Conservation (phyloP, 805 yeast genomes). For the Candida adriatica region DNA sequence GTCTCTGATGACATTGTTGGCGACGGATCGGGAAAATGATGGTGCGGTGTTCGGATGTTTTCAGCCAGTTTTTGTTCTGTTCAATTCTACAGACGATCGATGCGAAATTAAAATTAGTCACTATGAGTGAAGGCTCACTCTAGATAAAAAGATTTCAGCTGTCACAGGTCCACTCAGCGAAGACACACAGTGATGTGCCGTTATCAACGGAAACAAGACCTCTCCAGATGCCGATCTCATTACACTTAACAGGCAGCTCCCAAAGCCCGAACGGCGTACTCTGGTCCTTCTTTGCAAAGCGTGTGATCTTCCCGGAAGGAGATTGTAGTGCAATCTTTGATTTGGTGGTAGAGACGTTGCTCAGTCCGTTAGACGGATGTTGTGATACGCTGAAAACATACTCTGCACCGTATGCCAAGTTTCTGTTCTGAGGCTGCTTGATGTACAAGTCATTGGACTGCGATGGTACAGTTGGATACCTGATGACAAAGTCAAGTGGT, state of each 20-base stretch:
- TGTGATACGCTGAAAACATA: slow-evolving; percentile 62
- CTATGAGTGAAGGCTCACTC: too few species aligned
- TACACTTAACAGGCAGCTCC: slow-evolving; percentile 52
- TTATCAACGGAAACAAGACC: slow-evolving; percentile 75
- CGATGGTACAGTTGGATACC: slow-evolving; percentile 66
- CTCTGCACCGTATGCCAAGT: slow-evolving; percentile 46
- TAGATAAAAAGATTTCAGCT: too few species aligned
- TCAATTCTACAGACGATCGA: background rate
- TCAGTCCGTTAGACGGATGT: slow-evolving; percentile 27
- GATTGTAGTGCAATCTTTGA: slow-evolving; percentile 66
- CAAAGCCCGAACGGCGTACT: slow-evolving; percentile 45
- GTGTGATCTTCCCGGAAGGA: slow-evolving; percentile 75
- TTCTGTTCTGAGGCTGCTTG: slow-evolving; percentile 73
- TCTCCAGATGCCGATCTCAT: slow-evolving; percentile 77
- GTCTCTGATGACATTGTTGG: slow-evolving; percentile 2
- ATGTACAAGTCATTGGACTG: slow-evolving; percentile 73
- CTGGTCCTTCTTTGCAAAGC: slow-evolving; percentile 45
- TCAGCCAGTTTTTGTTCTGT: slow-evolving; percentile 1
- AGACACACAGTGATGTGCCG: slow-evolving; percentile 77
- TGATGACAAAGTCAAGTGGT: slow-evolving; percentile 59
- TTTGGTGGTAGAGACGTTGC: slow-evolving; percentile 22
- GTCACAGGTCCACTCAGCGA: slow-evolving; percentile 80
- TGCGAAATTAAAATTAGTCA: too few species aligned
- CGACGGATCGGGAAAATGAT: slow-evolving; percentile 3
- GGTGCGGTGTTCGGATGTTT: background rate